Percentiles rank a stretch among this genome's conserved stretches.
Conservation (phyloP, 345 rosid species). For the Limnanthes douglasii region DNA sequence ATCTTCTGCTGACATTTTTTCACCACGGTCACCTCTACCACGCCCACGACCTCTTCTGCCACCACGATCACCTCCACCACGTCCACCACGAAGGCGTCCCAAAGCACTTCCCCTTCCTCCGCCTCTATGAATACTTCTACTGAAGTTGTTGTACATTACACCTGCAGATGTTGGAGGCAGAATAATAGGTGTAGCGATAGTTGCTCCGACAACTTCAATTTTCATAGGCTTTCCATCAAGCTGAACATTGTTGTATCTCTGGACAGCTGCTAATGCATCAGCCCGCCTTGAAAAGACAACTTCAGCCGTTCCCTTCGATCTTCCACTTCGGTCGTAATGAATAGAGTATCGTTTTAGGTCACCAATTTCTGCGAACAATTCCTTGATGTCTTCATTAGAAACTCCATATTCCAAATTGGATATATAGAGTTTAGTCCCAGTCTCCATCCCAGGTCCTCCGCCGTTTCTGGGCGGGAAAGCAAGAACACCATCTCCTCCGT, state of each 20-base stretch:
- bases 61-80: slow-evolving; percentile 25
- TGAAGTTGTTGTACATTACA: slow-evolving; percentile 26
- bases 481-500: slow-evolving; percentile 22
- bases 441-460: slow-evolving; percentile 55
- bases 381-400: slow-evolving; percentile 93
- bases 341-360: slow-evolving; percentile 73
- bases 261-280: slow-evolving; percentile 78
- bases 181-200: slow-evolving; percentile 34
- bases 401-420: slow-evolving; percentile 92
- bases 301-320: slow-evolving; percentile 99
- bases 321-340: slow-evolving; percentile 88
- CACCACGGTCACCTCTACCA: slow-evolving; percentile 57
- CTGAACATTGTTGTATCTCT: slow-evolving; percentile 87
- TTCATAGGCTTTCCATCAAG: slow-evolving; percentile 96
- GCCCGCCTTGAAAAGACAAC: slow-evolving; percentile 59
- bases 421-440: slow-evolving; percentile 89
- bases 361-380: slow-evolving; percentile 81
- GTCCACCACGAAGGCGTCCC: slow-evolving; percentile 30
- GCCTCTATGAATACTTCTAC: slow-evolving; percentile 20
- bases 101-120: slow-evolving; percentile 42
- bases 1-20: slow-evolving; percentile 82
- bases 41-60: slow-evolving; percentile 49
- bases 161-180: slow-evolving; percentile 18
- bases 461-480: slow-evolving; percentile 34
- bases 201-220: slow-evolving; percentile 79